Base-by-base conservation (phyloP, 305 asterid genomes). In the Ajuga reptans region DNA sequence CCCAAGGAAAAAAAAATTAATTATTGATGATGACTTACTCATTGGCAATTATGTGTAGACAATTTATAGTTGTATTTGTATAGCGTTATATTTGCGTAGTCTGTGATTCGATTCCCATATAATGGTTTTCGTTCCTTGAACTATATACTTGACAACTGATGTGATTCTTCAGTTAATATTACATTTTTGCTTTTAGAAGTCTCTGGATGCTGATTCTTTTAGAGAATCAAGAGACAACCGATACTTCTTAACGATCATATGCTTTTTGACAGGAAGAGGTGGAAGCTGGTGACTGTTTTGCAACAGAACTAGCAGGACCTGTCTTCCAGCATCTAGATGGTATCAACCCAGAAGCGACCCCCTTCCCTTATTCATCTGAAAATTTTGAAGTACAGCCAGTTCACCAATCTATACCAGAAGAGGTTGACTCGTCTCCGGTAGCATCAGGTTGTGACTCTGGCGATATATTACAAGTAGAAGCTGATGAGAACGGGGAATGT, bases 191-290 rank as follows among this genome's bases (percentile, higher is more conserved):
- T 16, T 11, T 0, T 2, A 67, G 7, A 31, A 41, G 14, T 12
- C 5, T 15, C 6, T 1, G 37, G 7, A 14, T 9, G 55, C 16
- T 6, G n/a, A 24, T 16, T 41, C 29, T 39, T 45, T 59, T 39
- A 5, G 52, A 39, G 2, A 33, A 49, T 47, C 60, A 16, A 27
- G 14, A 14, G 65, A 62, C 31, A 4, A 11, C 8, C 33, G 41
- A 45, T 11, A 9, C 9, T 37, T n/a, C 1, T 12, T 15, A 61
- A 18, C 29, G 24, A 46, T 65, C 68, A 18, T 52, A 7, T 58
- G 50, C n/a, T 16, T 51, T 66, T 55, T 42, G 2, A 68, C 84
- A 90, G 93, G 87, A 75, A 77, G 83, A 77, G 59, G 78, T 66
- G 43, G 89, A 76, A 78, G 79, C 73, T 68, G 57, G 64, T 10